These are phyloP conservation scores for Wickerhamiella occidentalis DNA, from an alignment of 805 yeast species.

Conservation along the genomic window DNA sequence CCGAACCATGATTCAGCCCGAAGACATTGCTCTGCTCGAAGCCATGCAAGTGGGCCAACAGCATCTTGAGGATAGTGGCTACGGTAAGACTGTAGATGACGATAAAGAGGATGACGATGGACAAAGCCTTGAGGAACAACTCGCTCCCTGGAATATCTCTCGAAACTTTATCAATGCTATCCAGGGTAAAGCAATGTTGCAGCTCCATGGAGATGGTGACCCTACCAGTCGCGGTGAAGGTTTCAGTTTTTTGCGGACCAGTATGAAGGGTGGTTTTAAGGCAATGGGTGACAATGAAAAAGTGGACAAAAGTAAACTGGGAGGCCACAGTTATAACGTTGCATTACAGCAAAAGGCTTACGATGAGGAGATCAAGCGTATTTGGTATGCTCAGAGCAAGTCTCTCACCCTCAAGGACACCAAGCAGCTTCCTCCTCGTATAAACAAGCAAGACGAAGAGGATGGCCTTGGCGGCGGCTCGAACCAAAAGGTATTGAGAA, in stretches of 20 bases:
- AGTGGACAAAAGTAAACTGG: slow-evolving; percentile 35
- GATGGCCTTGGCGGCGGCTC: slow-evolving; percentile 24
- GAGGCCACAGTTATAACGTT: slow-evolving; percentile 65
- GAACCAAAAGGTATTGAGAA: slow-evolving; percentile 38
- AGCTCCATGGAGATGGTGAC: slow-evolving; percentile 88
- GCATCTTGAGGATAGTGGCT: slow-evolving; percentile 66
- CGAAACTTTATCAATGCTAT: slow-evolving; percentile 85
- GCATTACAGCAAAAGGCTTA: slow-evolving; percentile 82
- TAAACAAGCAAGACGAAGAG: slow-evolving; percentile 31
- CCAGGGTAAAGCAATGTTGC: slow-evolving; percentile 94
- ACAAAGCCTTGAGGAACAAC: slow-evolving; percentile 60
- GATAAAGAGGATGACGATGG: slow-evolving; percentile 35
- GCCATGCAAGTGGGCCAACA: slow-evolving; percentile 93
- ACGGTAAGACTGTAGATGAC: slow-evolving; percentile 33
- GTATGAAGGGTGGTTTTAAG: slow-evolving; percentile 88
- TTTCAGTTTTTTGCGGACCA: slow-evolving; percentile 73
- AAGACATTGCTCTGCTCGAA: slow-evolving; percentile 75
- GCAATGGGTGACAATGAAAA: slow-evolving; percentile 31
- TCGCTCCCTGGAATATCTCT: slow-evolving; percentile 91
- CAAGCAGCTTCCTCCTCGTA: slow-evolving; percentile 25
- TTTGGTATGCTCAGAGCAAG: slow-evolving; percentile 77
- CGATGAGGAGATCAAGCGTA: slow-evolving; percentile 75
- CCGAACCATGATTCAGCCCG: slow-evolving; percentile 79
- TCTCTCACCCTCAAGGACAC: slow-evolving; percentile 38
- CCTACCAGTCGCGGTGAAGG: slow-evolving; percentile 87